These are phyloP conservation scores for Phragmites australis DNA, from an alignment of 176 grass and related monocot genomes.

Conservation along the genomic window DNA sequence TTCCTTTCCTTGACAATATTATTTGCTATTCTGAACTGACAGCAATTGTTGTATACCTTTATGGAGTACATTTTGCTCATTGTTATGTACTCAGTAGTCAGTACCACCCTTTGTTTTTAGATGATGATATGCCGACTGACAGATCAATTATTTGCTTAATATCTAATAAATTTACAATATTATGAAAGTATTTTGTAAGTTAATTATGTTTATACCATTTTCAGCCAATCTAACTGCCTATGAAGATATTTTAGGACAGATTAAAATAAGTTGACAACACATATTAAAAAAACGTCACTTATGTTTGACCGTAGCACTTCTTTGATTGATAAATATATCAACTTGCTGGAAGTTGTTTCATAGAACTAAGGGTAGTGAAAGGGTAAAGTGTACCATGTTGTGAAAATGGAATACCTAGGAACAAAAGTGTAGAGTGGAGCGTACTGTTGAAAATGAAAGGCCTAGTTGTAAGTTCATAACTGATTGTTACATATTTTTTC, in stretches of 20 bases:
- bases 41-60: background rate
- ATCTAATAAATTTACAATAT: background rate
- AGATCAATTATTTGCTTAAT: background rate
- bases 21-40: background rate
- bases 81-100: background rate
- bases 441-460: background rate
- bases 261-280: background rate
- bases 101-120: background rate
- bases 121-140: background rate
- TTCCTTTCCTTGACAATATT: constrained; percentile 18
- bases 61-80: background rate
- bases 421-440: background rate
- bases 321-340: constrained; percentile 2
- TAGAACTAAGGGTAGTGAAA: background rate
- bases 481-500: background rate
- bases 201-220: background rate
- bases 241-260: background rate
- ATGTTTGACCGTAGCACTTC: no score
- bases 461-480: constrained; percentile 1
- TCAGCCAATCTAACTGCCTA: background rate
- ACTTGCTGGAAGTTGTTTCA: background rate
- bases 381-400: background rate
- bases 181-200: no score
- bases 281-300: no score
- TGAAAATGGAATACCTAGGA: background rate